These are phyloP conservation scores for Rhododendron ferrugineum DNA, from an alignment of 148 eudicot species.

Conservation along the genomic window DNA sequence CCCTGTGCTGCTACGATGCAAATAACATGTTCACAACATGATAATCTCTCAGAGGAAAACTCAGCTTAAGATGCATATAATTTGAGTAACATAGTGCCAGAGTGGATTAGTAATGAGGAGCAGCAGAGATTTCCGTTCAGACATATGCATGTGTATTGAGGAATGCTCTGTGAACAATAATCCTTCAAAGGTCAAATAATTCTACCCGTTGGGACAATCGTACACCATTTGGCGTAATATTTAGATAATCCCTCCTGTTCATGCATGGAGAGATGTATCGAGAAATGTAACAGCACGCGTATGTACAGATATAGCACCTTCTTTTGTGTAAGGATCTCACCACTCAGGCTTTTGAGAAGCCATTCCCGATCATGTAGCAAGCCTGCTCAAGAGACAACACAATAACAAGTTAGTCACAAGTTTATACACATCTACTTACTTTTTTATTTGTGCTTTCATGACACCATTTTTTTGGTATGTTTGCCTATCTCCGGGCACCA, in stretches of 20 bases:
- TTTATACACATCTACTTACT: background rate
- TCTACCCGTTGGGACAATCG: background rate
- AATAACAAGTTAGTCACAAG: background rate
- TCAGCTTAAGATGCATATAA: background rate
- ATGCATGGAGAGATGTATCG: background rate
- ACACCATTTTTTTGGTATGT: background rate
- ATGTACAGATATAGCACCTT: conserved; percentile 40
- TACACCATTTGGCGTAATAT: background rate
- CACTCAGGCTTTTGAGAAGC: conserved; percentile 76
- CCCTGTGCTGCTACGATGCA: background rate
- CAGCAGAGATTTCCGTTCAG: background rate
- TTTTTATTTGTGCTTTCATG: background rate
- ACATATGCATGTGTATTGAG: background rate
- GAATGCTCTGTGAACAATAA: background rate
- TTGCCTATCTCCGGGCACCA: background rate
- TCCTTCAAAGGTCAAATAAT: background rate
- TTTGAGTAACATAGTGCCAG: background rate
- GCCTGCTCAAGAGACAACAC: conserved; percentile 39
- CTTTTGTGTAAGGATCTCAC: conserved; percentile 92
- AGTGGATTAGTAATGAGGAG: background rate
- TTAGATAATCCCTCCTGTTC: background rate
- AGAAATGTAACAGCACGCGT: background rate
- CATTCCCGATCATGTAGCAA: conserved; percentile 87
- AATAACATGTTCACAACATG: background rate
- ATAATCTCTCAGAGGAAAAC: background rate